Base-by-base conservation (phyloP, 2,329 filamentous ascomycete species). In the Botryotinia calthae region DNA sequence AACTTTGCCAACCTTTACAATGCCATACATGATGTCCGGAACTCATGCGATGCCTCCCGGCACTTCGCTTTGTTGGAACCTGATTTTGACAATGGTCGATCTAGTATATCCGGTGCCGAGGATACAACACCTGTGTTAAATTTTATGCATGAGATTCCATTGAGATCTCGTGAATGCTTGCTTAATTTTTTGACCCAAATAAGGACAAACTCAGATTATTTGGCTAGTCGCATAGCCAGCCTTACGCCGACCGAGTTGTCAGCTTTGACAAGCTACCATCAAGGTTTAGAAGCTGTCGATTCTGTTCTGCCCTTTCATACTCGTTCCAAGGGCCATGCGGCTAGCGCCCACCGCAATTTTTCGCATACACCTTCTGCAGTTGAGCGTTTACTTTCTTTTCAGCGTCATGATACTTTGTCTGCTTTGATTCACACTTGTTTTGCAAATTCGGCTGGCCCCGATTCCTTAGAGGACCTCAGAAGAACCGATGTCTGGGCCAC, bases 401-500 rank as follows among this genome's bases (percentile, higher is more conserved):
- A 97, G 82, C 88, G 95, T 78, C 93, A 95, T 80, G 93, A 97
- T 81, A 91, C 94, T 16, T 85, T 98, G 67, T 94, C 93, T 75
- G 91, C 92, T 73, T 87, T 98, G 76, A 89, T 97, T 75, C 93
- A 96, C 83, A 95, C 94, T 77, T 92, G 93, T 81, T 97, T 97
- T 86, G 93, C 93, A 82, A 93, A 94, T 80, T 95, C 93, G 28
- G 89, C 93, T 74, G 93, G 92, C 42, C 91, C 92, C 66, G 91
- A 95, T 82, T 94, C 93, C 77, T 88, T 89, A 58, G 95, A 97
- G 83, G 92, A 96, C 81, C 87, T 89, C 75, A 87, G 93, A 79
- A 88, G 94, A 77, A 91, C 93, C 62, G 91, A 95, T 76, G 89
- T 95, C 56, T 98, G 95, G 96, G 93, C 96, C 42, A 93, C 91